These are phyloP conservation scores for Fraxinus paxiana DNA, from an alignment of 305 asterid genomes.

Conservation along the genomic window DNA sequence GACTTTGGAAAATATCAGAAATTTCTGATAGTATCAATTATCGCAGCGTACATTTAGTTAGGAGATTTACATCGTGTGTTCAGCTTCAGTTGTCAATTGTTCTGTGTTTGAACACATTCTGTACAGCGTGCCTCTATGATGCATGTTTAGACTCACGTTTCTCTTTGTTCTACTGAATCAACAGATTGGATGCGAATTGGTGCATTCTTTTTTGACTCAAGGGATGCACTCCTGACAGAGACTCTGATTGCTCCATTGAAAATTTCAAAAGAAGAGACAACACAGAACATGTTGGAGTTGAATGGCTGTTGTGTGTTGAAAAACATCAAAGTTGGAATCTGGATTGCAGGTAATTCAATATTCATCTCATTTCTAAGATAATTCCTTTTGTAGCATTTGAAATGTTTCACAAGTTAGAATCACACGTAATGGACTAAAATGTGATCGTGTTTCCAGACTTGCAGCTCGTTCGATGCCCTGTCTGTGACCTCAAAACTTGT, in stretches of 20 bases:
- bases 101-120: constrained; percentile 13
- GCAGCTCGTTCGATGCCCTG: constrained; percentile 97
- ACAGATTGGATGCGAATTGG: constrained; percentile 93
- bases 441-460: constrained; percentile 53
- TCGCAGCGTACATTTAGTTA: not conserved
- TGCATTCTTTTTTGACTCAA: constrained; percentile 66
- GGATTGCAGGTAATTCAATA: constrained; percentile 79
- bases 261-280: constrained; percentile 38
- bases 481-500: constrained; percentile 85
- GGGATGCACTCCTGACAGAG: constrained; percentile 61
- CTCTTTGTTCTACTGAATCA: constrained; percentile 20
- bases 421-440: constrained; percentile 16
- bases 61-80: constrained; percentile 9
- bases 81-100: constrained; percentile 6
- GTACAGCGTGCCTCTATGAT: not conserved
- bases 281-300: constrained; percentile 40
- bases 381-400: not conserved
- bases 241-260: constrained; percentile 39
- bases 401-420: not conserved
- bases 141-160: constrained; percentile 9
- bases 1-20: not conserved
- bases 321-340: constrained; percentile 73
- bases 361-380: not conserved
- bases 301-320: constrained; percentile 55
- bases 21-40: not conserved